These are phyloP conservation scores for peach (Prunus persica) DNA, from an alignment of 306 rosid species.

Conservation along the genomic window DNA sequence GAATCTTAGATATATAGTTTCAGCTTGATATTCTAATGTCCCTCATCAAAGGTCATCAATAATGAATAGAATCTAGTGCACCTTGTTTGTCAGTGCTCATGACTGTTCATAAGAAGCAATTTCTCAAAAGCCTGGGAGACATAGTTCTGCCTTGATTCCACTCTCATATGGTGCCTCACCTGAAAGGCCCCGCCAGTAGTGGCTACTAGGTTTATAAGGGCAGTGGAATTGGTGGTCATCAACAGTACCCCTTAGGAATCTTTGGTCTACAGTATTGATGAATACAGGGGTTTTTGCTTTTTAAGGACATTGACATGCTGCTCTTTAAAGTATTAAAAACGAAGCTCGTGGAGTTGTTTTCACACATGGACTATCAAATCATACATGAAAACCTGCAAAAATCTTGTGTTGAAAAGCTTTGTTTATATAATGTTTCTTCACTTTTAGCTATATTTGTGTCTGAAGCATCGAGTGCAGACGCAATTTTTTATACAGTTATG, in stretches of 20 bases:
- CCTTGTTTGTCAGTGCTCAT: conserved; percentile 11
- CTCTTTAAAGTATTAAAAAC: conserved; percentile 1
- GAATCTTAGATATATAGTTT: background rate
- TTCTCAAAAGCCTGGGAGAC: background rate
- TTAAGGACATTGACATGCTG: background rate
- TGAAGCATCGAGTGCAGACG: background rate
- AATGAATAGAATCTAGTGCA: conserved; percentile 2
- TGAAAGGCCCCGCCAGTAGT: background rate
- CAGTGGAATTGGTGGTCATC: background rate
- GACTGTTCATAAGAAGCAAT: background rate
- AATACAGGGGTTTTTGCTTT: background rate
- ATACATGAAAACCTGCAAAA: background rate
- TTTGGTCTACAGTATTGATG: background rate
- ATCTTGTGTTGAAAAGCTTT: background rate
- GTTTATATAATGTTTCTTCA: background rate
- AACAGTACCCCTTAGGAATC: background rate
- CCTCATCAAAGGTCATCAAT: background rate
- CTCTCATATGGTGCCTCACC: background rate
- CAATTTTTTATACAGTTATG: background rate
- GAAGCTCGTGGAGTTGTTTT: background rate
- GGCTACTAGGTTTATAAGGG: background rate
- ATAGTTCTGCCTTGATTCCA: conserved; percentile 3
- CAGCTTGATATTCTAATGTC: background rate
- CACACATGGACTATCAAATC: background rate
- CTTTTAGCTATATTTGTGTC: background rate